These are phyloP conservation scores for Mucor saturninus DNA, from an alignment of 371 early-diverging fungal species.

Conservation along the genomic window DNA sequence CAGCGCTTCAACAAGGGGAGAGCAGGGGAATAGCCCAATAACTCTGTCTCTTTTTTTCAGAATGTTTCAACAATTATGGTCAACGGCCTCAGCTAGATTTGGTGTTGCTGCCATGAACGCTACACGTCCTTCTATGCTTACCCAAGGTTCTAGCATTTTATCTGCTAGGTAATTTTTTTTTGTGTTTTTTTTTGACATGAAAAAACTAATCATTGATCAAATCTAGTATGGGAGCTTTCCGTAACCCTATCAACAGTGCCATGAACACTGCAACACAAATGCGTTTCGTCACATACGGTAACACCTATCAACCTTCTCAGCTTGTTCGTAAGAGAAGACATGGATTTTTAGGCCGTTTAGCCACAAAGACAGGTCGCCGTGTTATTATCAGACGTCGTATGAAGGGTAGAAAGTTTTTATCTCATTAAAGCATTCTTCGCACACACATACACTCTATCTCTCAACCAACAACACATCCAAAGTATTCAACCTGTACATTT, in stretches of 20 bases:
- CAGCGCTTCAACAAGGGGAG: background rate
- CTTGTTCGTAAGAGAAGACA: constrained; percentile 89
- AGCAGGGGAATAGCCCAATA: constrained; percentile 1
- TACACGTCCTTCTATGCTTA: constrained; percentile 18
- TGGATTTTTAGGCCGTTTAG: constrained; percentile 86
- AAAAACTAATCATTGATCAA: background rate
- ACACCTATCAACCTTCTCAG: constrained; percentile 93
- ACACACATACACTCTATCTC: background rate
- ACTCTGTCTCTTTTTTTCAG: constrained; percentile 3
- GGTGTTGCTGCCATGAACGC: constrained; percentile 9
- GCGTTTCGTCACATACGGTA: constrained; percentile 82
- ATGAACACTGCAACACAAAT: constrained; percentile 51
- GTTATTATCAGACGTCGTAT: constrained; percentile 74
- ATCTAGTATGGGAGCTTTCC: constrained; percentile 26
- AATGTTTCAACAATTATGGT: constrained; percentile 27
- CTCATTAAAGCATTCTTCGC: constrained; percentile 61
- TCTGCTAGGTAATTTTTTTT: constrained; percentile 23
- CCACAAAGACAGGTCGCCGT: constrained; percentile 81
- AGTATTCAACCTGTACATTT: constrained; percentile 12
- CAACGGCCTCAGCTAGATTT: constrained; percentile 19
- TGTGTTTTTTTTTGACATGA: background rate
- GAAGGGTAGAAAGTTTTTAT: constrained; percentile 87
- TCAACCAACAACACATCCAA: background rate
- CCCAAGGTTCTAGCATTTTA: constrained; percentile 28
- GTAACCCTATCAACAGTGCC: constrained; percentile 23